These are phyloP conservation scores for Quercus tomentella DNA, from an alignment of 331 rosid species.

Conservation along the genomic window DNA sequence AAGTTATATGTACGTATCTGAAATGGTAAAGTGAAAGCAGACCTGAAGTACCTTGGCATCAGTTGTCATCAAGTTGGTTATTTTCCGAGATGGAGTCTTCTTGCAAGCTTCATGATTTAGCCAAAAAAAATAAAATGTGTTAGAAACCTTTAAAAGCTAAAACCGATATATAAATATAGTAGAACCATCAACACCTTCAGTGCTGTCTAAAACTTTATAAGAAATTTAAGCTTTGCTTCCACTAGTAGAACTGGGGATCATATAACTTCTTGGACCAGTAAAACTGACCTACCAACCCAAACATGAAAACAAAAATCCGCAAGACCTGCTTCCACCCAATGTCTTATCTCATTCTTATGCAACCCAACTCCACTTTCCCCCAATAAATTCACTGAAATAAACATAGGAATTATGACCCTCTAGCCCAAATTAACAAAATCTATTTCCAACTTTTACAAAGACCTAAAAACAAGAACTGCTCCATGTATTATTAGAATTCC, in stretches of 20 bases:
- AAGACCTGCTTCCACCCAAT: too few species aligned
- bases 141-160: slow-evolving; percentile 45
- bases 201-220: slow-evolving; percentile 6
- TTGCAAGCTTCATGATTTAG: slow-evolving; percentile 92
- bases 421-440: too few species aligned
- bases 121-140: slow-evolving; percentile 88
- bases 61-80: too few species aligned
- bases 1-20: fast-evolving
- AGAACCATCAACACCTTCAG: slow-evolving; percentile 9
- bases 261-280: too few species aligned
- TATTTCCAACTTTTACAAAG: too few species aligned
- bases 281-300: not conserved
- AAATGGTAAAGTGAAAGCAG: too few species aligned
- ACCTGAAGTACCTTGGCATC: too few species aligned
- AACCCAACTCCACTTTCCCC: not conserved
- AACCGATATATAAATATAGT: not conserved
- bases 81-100: slow-evolving; percentile 4
- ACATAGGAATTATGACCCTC: too few species aligned
- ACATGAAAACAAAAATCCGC: too few species aligned
- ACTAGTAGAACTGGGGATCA: not conserved
- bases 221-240: not conserved
- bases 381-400: too few species aligned
- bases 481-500: too few species aligned
- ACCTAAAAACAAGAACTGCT: too few species aligned
- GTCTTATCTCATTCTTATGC: not conserved